Evolutionary conservation across 345 rosid genomes (phyloP), one percentile per base, ranked within the genome.

Genomic region (Linum usitatissimum): DNA sequence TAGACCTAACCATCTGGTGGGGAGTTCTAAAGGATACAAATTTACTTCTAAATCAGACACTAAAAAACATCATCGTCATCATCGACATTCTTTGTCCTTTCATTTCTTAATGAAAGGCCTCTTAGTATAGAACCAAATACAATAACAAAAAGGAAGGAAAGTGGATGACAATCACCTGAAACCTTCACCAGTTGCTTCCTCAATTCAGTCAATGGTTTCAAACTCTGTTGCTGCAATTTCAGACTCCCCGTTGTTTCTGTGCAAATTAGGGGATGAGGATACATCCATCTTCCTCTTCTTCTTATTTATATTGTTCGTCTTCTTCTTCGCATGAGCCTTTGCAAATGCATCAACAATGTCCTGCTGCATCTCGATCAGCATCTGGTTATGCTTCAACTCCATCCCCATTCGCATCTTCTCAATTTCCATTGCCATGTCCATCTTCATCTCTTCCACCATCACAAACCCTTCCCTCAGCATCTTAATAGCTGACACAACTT

Each of bases 341-440:
- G 77, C 67, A 71, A 84, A 73, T 6, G 64, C 66, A 6, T 80
- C 84, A 13, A 81, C 60, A 53, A 87, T 83, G 73, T 75, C 80
- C 60, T 78, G 83, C 57, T 84, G 88, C 0, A 87, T 80, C 55
- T 84, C 82, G 0, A 87, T 78, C 72, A 87, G 77, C 90, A 84
- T 78, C 82, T 84, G 80, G 53, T 75, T 82, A 61, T 80, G 85
- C 74, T 82, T 84, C 76, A 79, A 67, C 76, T 83, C 86, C 82
- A 72, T 79, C 67, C 83, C 85, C 88, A 87, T 87, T 65, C 83
- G 70, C 67, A 75, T 64, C 76, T 79, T 82, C 77, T 87, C 90
- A 39, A 81, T 79, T 73, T 84, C 90, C 69, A 68, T 79, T 73
- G 82, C 78, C 90, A 84, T 81, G 53, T 86, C 86, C 80, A 86